Base-by-base conservation (phyloP, 257 asterid species). In the Jacaranda copaia region DNA sequence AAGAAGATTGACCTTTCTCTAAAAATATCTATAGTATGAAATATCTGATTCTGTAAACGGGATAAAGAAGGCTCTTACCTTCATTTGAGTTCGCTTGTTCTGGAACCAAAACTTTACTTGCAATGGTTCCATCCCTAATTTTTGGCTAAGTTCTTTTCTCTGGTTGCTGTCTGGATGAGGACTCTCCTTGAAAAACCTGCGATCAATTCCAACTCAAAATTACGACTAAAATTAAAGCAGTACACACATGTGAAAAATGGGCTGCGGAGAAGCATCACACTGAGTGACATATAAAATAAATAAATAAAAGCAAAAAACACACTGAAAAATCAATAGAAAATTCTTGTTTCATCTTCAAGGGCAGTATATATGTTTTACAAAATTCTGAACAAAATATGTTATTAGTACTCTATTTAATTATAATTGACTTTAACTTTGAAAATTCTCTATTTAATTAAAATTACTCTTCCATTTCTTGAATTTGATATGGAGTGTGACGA, bases 381-480 rank as follows among this genome's bases (percentile, higher is more conserved):
- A 8, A 8, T 16, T 14, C 4, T 43, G 7, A 2, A n/a, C n/a
- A 42, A 4, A 39, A 12, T 57, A 57, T 57, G 35, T n/a, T 16
- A 35, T 52, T 9, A 35, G n/a, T n/a, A n/a, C n/a, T n/a, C n/a
- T n/a, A n/a, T n/a, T n/a, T n/a, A n/a, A n/a, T n/a, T n/a, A n/a
- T n/a, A n/a, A n/a, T 36, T 8, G 5, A 3, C 1, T 15, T 3
- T 46, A 40, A 65, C 16, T 73, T 43, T 25, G 32, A 25, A 25
- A 25, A 25, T 25, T n/a, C n/a, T n/a, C 32, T 73, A 42, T 42
- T 52, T 36, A 4, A 38, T 35, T 13, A 14, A 55, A 39, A 12
- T 81, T 86, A 88, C 89, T 49, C 69, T 83, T 89, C 88, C 89
- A 89, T 65, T 55, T 84, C 85, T 2, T 79, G 72, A 57, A 89